Evolutionary conservation across 2,329 filamentous ascomycete genomes (phyloP), one percentile per base, ranked within the genome.

Genomic region (Chalaropsis thielavioides): DNA sequence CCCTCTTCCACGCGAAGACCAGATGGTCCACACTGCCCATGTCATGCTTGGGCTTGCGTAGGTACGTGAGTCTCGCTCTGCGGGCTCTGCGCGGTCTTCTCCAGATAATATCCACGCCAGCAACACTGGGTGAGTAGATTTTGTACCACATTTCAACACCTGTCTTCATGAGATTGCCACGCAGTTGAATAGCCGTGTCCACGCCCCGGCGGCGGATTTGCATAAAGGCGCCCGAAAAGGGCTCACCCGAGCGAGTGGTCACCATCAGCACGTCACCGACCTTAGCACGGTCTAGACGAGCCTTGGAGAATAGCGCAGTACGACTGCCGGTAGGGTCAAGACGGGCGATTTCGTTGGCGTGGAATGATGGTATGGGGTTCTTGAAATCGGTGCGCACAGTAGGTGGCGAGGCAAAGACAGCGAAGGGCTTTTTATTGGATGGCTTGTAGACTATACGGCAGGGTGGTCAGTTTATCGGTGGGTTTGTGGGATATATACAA

Each of bases 101-200:
- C 83, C 95, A 90, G 75, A 97, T 89, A 71, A 99, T 87, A 77
- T 99, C 92, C 72, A 99, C 90, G 69, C 89, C 90, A 73, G 88
- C 85, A 40, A 97, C 87, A 72, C 89, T 88, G 67, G 92, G 92
- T 72, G 85, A 89, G 79, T 94, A 97, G 67, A 97, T 81, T 80
- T 99, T 99, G 76, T 89, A 91, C 86, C 90, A 96, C 90, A 96
- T 94, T 82, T 99, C 94, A 67, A 96, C 90, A 67, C 90, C 89
- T 6, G 95, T 84, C 70, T 89, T 84, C 69, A 90, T 92, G 70
- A 99, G 78, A 73, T 95, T 86, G 71, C 92, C 92, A 65, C 94
- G 83, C 67, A 99, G 80, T 67, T 96, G 78, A 64, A 99, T 87
- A 3, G 89, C 88, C 1, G 90, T 95, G 77, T 97, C 92, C 67